A percentile compares a stretch with the other conserved stretches of the same genome.
phyloP scores from a whole-genome alignment of 176 grass and related monocot species.

The Eragrostis nindensis region DNA sequence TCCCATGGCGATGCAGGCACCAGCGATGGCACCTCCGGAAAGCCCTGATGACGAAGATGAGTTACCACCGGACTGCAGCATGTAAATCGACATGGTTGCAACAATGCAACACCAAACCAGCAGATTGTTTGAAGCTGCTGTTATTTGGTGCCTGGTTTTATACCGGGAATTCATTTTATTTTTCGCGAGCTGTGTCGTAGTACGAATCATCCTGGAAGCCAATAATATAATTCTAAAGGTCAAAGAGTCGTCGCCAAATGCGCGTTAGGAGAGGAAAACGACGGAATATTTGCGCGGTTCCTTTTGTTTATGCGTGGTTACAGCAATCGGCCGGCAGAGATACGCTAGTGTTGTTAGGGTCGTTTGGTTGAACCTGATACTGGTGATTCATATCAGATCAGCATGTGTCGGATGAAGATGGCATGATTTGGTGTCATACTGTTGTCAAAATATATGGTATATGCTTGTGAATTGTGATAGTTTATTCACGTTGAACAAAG shows the following conservation, averaged over 20 bases:
- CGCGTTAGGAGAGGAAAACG: not conserved
- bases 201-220: not conserved
- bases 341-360: not conserved
- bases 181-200: not conserved
- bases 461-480: too few species aligned
- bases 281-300: not conserved
- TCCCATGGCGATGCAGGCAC: not conserved
- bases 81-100: not conserved
- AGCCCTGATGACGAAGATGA: not conserved
- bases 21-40: not conserved
- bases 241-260: constrained; percentile 15
- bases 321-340: constrained; percentile 14
- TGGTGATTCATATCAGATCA: not conserved
- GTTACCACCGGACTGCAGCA: too few species aligned
- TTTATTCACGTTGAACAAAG: too few species aligned
- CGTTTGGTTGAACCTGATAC: too few species aligned
- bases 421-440: not conserved
- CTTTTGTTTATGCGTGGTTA: constrained; percentile 17
- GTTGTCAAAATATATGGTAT: not conserved
- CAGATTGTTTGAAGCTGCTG: not conserved
- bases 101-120: not conserved
- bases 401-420: not conserved
- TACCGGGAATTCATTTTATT: not conserved
- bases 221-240: not conserved
- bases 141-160: not conserved